Base-by-base conservation (phyloP, 176 grass and related monocot genomes). In the Rhynchospora tenuis region DNA sequence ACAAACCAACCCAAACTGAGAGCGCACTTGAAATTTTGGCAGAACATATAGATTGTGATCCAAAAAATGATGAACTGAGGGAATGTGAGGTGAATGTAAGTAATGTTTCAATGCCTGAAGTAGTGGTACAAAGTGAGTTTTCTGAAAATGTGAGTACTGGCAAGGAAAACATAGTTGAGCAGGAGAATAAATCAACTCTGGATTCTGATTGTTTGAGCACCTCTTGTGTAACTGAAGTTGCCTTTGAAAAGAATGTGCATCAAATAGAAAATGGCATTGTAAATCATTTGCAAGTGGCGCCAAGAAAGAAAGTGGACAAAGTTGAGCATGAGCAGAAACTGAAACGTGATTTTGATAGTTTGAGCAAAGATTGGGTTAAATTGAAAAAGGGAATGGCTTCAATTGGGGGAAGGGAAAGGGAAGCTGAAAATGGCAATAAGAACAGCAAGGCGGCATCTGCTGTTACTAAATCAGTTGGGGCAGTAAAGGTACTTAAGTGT, bases 301-400 rank as follows among this genome's bases (percentile, higher is more conserved):
- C 33, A 64, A 82, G 13, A 64, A 82, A 38, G 20, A 50, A 42
- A 68, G 47, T 48, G 8, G 61, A 82, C 6, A 82, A 63, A 48
- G 55, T 64, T 64, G 78, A 81, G 78, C 78, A 81, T 47, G 78
- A 64, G n/a, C 42, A 64, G 56, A 81, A 82, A 68, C 62, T 82
- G 59, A 65, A 47, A 26, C 44, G 50, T 26, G 80, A 62, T 68
- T 82, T 82, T 65, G 80, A 82, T 65, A 68, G 59, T 65, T 65
- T 82, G 57, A 82, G 61, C 43, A 67, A 82, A 27, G 80, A 82
- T 27, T 82, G 80, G 80, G 61, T 82, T 65, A 82, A 54, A 65
- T 65, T 82, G 44, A 82, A 82, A 64, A 68, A 64, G 28, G 61
- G 80, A 50, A 68, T 82, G 80, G 59, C 80, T 54, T 65, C 44